Conservation (phyloP, 441 rosid species). For the Populus trichocarpa region DNA sequence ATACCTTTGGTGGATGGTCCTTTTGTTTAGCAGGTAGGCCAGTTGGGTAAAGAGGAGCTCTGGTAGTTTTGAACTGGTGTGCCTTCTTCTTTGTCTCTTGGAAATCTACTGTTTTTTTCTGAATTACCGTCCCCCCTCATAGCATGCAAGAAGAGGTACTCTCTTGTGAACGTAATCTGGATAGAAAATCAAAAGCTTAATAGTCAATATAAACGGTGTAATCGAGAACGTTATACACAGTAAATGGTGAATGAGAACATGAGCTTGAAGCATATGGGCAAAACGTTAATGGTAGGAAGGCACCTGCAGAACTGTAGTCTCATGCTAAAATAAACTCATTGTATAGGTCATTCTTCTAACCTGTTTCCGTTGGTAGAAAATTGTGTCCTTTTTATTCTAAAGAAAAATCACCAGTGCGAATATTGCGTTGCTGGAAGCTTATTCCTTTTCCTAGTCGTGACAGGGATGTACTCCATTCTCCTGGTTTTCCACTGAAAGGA, state of each 20-base stretch:
- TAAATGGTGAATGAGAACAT: background rate
- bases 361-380: background rate
- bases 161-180: background rate
- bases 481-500: conserved; percentile 61
- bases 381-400: conserved; percentile 33
- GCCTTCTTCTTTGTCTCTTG: background rate
- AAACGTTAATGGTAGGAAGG: background rate
- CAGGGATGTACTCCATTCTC: conserved; percentile 44
- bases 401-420: conserved; percentile 66
- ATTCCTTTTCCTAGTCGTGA: conserved; percentile 58
- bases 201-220: background rate
- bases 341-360: background rate
- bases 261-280: background rate
- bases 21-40: background rate
- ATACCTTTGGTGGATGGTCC: background rate
- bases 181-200: background rate
- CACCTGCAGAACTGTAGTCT: background rate
- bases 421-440: conserved; percentile 64
- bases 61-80: background rate
- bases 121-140: background rate
- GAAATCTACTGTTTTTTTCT: background rate
- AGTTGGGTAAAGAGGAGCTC: background rate
- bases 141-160: background rate
- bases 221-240: background rate
- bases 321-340: background rate